Percentiles rank a stretch among this genome's conserved stretches.
Conservation (phyloP, 2,329 filamentous ascomycete species). For the Penicillium corylophilum region DNA sequence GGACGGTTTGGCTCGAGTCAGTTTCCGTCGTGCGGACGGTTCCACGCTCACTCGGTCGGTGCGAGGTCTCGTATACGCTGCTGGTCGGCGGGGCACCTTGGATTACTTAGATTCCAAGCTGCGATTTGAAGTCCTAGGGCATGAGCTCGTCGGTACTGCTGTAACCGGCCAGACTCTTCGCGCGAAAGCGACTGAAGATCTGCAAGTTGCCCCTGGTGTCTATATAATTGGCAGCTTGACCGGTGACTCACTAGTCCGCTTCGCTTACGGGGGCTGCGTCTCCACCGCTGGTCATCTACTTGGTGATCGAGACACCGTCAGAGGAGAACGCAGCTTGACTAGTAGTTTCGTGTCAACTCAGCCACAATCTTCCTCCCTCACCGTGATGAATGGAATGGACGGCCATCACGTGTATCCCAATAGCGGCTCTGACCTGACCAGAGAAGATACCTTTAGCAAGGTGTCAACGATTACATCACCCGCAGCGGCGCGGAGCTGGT, state of each 20-base stretch:
- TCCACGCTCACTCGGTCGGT: conserved; percentile 47
- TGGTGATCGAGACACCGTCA: conserved; percentile 17
- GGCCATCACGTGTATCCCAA: conserved; percentile 30
- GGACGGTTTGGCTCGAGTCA: conserved; percentile 38
- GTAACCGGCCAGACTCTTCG: conserved; percentile 57
- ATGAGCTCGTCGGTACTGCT: conserved; percentile 23
- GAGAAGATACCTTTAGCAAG: conserved; percentile 21
- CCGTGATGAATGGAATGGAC: conserved; percentile 42
- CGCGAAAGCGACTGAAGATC: conserved; percentile 50
- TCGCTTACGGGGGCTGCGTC: conserved; percentile 59
- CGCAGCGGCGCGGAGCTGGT: conserved; percentile 16
- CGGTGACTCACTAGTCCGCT: conserved; percentile 60
- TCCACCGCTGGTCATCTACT: conserved; percentile 57
- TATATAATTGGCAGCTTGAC: conserved; percentile 61
- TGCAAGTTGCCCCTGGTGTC: conserved; percentile 54
- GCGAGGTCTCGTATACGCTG: conserved; percentile 54
- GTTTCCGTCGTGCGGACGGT: conserved; percentile 46
- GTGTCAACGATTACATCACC: conserved; percentile 13
- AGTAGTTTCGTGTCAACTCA: conserved; percentile 21
- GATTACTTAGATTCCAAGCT: conserved; percentile 51
- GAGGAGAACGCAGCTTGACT: conserved; percentile 15
- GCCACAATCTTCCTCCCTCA: conserved; percentile 23
- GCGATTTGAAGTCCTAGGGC: conserved; percentile 48
- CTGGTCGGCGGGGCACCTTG: conserved; percentile 57
- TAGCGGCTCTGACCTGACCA: conserved; percentile 5